Evolutionary conservation across 2,329 filamentous ascomycete genomes (phyloP).

Genomic region (Hypomyces rosellus): DNA sequence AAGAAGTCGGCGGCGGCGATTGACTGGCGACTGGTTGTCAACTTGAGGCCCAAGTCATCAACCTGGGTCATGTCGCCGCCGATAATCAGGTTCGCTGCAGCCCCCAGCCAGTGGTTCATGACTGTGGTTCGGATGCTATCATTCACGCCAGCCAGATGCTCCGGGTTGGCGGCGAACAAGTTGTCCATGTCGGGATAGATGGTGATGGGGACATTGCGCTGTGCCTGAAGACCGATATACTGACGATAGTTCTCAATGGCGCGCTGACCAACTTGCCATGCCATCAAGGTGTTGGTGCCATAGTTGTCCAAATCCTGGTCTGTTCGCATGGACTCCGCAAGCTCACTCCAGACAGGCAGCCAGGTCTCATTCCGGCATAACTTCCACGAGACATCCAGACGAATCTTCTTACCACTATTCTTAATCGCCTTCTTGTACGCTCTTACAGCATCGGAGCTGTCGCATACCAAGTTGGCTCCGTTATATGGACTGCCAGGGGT

Average conservation of each 20-base stretch:
- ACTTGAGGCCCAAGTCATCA: conserved; percentile 8
- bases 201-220: conserved; percentile 8
- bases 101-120: conserved; percentile 8
- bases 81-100: conserved; percentile 5
- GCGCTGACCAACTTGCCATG: conserved; percentile 9
- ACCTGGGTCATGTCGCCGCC: conserved; percentile 5
- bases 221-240: conserved; percentile 10
- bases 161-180: conserved; percentile 3
- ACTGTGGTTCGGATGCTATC: conserved; percentile 5
- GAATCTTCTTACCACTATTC: conserved; percentile 8
- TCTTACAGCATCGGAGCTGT: conserved; percentile 6
- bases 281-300: conserved; percentile 8
- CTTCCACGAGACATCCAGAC: conserved; percentile 12
- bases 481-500: conserved; percentile 11
- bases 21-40: conserved; percentile 7
- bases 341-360: conserved; percentile 9
- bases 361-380: conserved; percentile 13
- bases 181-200: conserved; percentile 9
- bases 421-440: conserved; percentile 10
- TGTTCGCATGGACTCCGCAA: conserved; percentile 10
- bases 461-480: conserved; percentile 10
- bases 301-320: conserved; percentile 12
- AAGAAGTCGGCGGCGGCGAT: conserved; percentile 9
- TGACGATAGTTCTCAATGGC: conserved; percentile 13
- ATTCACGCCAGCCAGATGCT: conserved; percentile 2